Evolutionary conservation across 345 rosid species (phyloP), one percentile per base, ranked within the genome.

Genomic region (Noccaea caerulescens): DNA sequence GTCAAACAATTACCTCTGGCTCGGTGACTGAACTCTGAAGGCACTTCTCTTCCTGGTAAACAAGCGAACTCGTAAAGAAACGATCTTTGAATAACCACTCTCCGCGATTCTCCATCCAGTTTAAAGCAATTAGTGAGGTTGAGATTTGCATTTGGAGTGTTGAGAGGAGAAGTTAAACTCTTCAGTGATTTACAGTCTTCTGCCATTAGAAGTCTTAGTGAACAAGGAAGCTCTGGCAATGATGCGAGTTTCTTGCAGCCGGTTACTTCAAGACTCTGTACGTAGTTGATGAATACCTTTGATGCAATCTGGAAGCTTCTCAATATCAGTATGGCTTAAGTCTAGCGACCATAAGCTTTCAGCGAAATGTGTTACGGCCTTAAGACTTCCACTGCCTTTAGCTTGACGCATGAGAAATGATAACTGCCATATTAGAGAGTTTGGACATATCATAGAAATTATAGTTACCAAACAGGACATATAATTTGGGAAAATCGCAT

Each of bases 41-140:
- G 58, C 8, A 30, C 10, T 53, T 27, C 38, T 32, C 37, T 53
- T 53, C 58, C 58, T 1, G 58, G 38, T 53, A 53, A 53, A 10
- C n/a, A 4, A 7, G 8, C 34, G 6, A 4, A 6, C 7, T 16
- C 39, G 10, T 2, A 0, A 30, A 16, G 5, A 54, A 32, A 54
- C 37, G 20, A 3, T 32, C 14, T 8, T n/a, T 12, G 39, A 10
- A 32, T n/a, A 12, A 32, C 13, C 3, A 10, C 9, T 54, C 10
- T n/a, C 13, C 16, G 37, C 32, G 58, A 2, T 54, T 54, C 10
- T 54, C 13, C 10, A 8, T 8, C 10, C 10, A 54, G 37, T 30
- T 30, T 54, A 39, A 30, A 30, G 58, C 20, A 30, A 10, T 54
- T 7, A 4, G 20, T 32, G 38, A 52, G 27, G 30, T 7, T 10